These are phyloP conservation scores for Candida albicans DNA, from an alignment of 1,139 yeast genomes.

Conservation along the genomic window DNA sequence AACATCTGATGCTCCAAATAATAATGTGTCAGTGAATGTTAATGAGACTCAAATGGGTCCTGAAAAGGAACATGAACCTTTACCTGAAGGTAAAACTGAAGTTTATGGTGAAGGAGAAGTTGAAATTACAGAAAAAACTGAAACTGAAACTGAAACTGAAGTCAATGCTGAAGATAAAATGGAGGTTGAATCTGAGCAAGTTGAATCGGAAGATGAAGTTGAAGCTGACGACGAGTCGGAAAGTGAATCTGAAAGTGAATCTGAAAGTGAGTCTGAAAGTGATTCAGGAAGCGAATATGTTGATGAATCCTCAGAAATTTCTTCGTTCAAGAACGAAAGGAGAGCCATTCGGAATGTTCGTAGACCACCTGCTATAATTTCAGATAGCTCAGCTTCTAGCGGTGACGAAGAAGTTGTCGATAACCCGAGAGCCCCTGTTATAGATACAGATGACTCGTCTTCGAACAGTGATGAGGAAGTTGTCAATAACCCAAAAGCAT, in stretches of 20 bases:
- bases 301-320: neutral
- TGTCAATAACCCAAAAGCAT: too few relatives aligned
- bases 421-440: too few relatives aligned
- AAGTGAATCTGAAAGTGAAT: constrained; percentile 2
- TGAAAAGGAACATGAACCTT: too few relatives aligned
- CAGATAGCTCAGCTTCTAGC: too few relatives aligned
- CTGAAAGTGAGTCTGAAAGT: constrained; percentile 2
- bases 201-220: neutral
- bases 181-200: neutral
- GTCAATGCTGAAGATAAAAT: neutral
- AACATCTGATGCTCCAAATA: too few relatives aligned
- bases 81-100: neutral
- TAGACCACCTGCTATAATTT: too few relatives aligned
- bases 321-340: neutral
- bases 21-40: neutral
- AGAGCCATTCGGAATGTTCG: too few relatives aligned
- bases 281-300: neutral
- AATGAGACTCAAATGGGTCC: too few relatives aligned
- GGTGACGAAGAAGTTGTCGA: too few relatives aligned
- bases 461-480: too few relatives aligned
- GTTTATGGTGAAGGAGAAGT: neutral
- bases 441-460: too few relatives aligned
- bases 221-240: neutral
- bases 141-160: neutral
- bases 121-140: neutral